Conservation (phyloP, 441 rosid genomes). For the Erysimum cheiri region DNA sequence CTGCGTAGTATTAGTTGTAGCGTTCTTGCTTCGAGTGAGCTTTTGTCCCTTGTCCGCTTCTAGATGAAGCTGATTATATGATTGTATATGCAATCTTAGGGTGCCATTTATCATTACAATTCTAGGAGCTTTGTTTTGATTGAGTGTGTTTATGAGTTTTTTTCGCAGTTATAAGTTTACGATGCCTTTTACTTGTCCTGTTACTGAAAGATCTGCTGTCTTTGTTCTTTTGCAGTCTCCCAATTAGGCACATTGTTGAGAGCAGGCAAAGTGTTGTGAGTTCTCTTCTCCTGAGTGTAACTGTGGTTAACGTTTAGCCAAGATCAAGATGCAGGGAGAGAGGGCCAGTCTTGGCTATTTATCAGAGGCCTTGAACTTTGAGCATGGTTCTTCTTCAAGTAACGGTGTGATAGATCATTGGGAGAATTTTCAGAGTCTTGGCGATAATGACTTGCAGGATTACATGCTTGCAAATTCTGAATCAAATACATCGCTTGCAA, state of each 20-base stretch:
- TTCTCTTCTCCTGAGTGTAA: constrained; percentile 31
- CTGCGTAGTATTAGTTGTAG: not conserved
- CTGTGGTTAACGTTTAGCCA: constrained; percentile 29
- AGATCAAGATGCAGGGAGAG: constrained; percentile 95
- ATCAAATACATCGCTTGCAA: constrained; percentile 47
- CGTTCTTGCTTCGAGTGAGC: constrained; percentile 14
- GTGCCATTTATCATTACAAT: not conserved
- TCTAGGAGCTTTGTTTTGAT: constrained; percentile 9
- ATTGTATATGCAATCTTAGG: constrained; percentile 6
- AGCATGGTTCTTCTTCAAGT: constrained; percentile 76
- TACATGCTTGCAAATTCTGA: constrained; percentile 56
- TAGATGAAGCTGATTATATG: not conserved
- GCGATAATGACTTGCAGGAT: constrained; percentile 60
- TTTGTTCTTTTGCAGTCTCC: constrained; percentile 39
- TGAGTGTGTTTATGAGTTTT: constrained; percentile 3
- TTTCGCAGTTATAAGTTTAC: not conserved
- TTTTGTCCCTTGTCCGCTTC: constrained; percentile 13
- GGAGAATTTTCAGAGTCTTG: constrained; percentile 65
- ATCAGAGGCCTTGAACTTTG: constrained; percentile 76
- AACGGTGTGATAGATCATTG: constrained; percentile 67
- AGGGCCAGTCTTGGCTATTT: constrained; percentile 70
- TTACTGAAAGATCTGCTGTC: constrained; percentile 18
- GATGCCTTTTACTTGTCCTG: too few species aligned
- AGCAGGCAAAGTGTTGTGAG: constrained; percentile 27
- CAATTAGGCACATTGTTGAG: constrained; percentile 31